Evolutionary conservation across 257 asterid species (phyloP).

Genomic region (Penstemon barbatus): DNA sequence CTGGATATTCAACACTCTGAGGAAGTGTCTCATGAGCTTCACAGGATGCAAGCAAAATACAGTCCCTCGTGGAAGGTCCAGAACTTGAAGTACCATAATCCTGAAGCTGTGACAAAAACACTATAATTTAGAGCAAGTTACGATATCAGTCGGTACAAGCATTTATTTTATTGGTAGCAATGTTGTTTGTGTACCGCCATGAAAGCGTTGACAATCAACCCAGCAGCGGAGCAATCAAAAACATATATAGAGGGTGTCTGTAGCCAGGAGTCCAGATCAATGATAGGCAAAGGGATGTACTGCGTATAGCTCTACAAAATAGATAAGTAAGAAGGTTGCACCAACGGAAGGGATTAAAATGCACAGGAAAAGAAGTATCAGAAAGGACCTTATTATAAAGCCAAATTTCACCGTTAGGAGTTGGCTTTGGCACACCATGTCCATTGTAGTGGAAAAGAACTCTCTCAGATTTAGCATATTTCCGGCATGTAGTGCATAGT

Average conservation of each 20-base stretch:
- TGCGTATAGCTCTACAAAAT: slow-evolving; percentile 81
- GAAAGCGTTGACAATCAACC: slow-evolving; percentile 80
- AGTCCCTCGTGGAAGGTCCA: slow-evolving; percentile 42
- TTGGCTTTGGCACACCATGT: slow-evolving; percentile 97
- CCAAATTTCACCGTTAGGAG: slow-evolving; percentile 93
- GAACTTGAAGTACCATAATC: slow-evolving; percentile 52
- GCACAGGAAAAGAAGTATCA: slow-evolving; percentile 20
- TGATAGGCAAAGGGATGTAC: slow-evolving; percentile 89
- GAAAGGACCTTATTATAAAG: slow-evolving; percentile 76
- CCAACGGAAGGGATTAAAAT: not conserved
- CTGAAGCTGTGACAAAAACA: slow-evolving; percentile 57
- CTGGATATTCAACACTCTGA: slow-evolving; percentile 91
- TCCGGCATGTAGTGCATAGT: slow-evolving; percentile 81
- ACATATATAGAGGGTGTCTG: slow-evolving; percentile 94
- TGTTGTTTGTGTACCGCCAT: slow-evolving; percentile 49
- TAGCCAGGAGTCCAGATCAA: slow-evolving; percentile 91
- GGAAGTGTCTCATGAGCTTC: slow-evolving; percentile 84
- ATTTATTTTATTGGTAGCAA: not conserved
- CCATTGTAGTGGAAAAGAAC: slow-evolving; percentile 95
- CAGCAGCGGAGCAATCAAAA: slow-evolving; percentile 98
- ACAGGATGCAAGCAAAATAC: slow-evolving; percentile 93
- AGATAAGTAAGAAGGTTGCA: slow-evolving; percentile 28
- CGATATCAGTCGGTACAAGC: not conserved
- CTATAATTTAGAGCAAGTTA: slow-evolving; percentile 11
- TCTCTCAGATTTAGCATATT: slow-evolving; percentile 89